Conservation (phyloP, 1,139 yeast genomes). For the Blastobotrys indianensis region DNA sequence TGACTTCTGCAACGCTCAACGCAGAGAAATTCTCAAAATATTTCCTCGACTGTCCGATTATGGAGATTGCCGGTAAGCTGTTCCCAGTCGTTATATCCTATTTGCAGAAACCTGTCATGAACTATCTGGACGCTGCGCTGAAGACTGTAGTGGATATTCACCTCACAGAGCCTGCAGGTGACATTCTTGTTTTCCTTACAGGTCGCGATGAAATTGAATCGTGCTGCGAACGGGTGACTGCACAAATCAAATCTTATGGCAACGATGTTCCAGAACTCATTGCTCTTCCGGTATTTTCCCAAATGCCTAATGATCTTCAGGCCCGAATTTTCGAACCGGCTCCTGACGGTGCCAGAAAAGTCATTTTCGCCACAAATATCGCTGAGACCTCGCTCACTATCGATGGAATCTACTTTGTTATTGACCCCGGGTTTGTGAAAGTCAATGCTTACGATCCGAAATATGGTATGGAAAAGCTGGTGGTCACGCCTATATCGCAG, state of each 20-base stretch:
- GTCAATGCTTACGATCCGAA: conserved; percentile 70
- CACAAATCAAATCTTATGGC: conserved; percentile 62
- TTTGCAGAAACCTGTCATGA: conserved; percentile 76
- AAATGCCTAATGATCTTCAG: conserved; percentile 72
- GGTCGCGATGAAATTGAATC: conserved; percentile 95
- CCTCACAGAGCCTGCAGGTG: conserved; percentile 70
- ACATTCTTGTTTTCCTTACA: conserved; percentile 75
- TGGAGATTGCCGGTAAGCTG: conserved; percentile 83
- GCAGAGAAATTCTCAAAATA: conserved; percentile 72
- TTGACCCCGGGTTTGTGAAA: conserved; percentile 79
- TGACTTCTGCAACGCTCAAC: conserved; percentile 91
- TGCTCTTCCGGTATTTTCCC: conserved; percentile 81
- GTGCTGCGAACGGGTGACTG: conserved; percentile 67
- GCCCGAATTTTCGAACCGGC: conserved; percentile 68
- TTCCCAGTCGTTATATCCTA: conserved; percentile 80
- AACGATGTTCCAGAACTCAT: conserved; percentile 59
- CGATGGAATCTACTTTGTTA: conserved; percentile 70
- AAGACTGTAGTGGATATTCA: conserved; percentile 82
- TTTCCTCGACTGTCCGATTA: conserved; percentile 72
- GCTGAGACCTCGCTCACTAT: conserved; percentile 81
- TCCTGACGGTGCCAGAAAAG: conserved; percentile 64
- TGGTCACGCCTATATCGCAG: conserved; percentile 69
- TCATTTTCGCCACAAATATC: conserved; percentile 71
- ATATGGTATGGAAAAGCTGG: conserved; percentile 70
- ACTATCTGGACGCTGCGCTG: conserved; percentile 74